A percentile compares a stretch with the other conserved stretches of the same genome.
Evolutionary conservation across 1,139 yeast species (phyloP).

Genomic region (Yamadazyma conglobata): DNA sequence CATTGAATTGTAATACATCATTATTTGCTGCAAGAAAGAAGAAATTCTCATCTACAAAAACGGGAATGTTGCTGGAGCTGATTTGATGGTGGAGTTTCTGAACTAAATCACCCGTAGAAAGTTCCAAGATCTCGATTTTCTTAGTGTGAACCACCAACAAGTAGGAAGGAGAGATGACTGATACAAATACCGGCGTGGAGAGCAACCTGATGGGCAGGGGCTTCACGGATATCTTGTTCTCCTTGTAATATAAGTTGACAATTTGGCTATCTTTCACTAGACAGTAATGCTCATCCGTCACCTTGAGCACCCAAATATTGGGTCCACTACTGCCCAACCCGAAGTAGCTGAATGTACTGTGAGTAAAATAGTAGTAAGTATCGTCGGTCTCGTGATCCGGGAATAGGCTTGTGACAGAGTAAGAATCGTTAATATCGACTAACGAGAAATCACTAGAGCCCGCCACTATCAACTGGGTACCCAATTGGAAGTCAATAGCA

Average conservation of each 20-base stretch:
- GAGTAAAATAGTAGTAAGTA: constrained; percentile 17
- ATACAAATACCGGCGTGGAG: constrained; percentile 31
- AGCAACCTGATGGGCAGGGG: constrained; percentile 25
- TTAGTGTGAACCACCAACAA: constrained; percentile 38
- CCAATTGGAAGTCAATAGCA: constrained; percentile 11
- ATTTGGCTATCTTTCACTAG: constrained; percentile 29
- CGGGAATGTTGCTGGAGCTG: constrained; percentile 22
- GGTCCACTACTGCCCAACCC: constrained; percentile 25
- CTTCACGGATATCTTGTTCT: constrained; percentile 10
- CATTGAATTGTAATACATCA: constrained; percentile 29
- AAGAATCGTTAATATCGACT: constrained; percentile 23
- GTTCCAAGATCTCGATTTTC: constrained; percentile 44
- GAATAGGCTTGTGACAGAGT: constrained; percentile 16
- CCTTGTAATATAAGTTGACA: constrained; percentile 8
- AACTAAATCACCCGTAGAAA: constrained; percentile 39
- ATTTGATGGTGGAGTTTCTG: constrained; percentile 38
- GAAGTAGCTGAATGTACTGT: constrained; percentile 27
- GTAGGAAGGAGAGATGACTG: constrained; percentile 44
- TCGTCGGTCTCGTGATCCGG: constrained; percentile 13
- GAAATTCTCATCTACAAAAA: constrained; percentile 14
- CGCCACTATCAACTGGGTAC: constrained; percentile 22
- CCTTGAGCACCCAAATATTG: constrained; percentile 20
- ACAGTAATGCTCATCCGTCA: constrained; percentile 17
- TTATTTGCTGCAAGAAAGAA: constrained; percentile 26
- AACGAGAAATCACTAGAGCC: constrained; percentile 26